phyloP scores from a whole-genome alignment of 805 yeast genomes.

The Starmerella vaccinii region DNA sequence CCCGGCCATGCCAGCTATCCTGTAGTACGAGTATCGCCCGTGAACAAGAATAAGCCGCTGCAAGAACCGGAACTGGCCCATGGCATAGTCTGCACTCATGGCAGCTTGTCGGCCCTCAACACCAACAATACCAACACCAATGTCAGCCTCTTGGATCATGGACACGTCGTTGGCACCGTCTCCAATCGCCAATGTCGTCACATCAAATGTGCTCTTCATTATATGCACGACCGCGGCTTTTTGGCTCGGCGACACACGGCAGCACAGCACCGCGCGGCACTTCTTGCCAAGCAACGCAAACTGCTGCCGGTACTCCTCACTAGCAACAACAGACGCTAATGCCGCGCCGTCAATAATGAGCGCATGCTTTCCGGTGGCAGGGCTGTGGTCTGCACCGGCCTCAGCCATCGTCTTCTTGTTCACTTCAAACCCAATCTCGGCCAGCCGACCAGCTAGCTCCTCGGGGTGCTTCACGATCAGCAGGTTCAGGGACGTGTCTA shows the following conservation, averaged over 20 bases:
- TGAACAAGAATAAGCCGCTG: constrained; percentile 59
- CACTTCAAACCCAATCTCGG: constrained; percentile 32
- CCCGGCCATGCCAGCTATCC: constrained; percentile 69
- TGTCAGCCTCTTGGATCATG: constrained; percentile 77
- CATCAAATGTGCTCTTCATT: constrained; percentile 54
- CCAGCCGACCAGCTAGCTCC: constrained; percentile 42
- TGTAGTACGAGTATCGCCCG: constrained; percentile 73
- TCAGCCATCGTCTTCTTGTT: constrained; percentile 37
- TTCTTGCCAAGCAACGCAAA: constrained; percentile 64
- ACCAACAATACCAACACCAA: constrained; percentile 81
- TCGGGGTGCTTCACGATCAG: constrained; percentile 33
- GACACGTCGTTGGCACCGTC: constrained; percentile 85
- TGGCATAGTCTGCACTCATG: constrained; percentile 75
- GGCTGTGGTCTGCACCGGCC: constrained; percentile 53
- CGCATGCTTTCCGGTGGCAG: constrained; percentile 50
- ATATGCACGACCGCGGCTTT: constrained; percentile 63
- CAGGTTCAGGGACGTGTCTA: constrained; percentile 58
- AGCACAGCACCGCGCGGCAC: constrained; percentile 69
- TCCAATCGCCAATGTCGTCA: constrained; percentile 72
- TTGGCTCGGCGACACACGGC: constrained; percentile 77
- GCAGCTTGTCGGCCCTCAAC: constrained; percentile 82
- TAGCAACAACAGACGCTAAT: constrained; percentile 36
- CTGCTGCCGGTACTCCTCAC: constrained; percentile 36
- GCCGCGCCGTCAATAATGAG: constrained; percentile 65
- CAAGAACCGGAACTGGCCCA: constrained; percentile 67